Conservation (phyloP, 2,329 filamentous ascomycete genomes). For the Akanthomyces uredinophilus region DNA sequence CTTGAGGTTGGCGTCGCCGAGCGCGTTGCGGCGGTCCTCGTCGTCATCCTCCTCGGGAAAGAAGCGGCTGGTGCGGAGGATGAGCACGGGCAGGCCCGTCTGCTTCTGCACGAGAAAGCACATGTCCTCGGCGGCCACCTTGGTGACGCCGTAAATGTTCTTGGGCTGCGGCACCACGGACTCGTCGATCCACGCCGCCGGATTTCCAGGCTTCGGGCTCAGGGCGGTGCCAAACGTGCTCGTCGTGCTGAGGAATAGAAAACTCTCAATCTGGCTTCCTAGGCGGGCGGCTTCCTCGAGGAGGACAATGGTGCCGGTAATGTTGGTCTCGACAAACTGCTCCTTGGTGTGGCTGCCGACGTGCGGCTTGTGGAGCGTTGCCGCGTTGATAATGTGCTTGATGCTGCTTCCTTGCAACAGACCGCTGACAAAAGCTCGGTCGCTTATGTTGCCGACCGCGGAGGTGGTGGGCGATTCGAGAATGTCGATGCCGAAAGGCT, state of each 20-base stretch:
- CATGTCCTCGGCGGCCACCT: slow-evolving; percentile 43
- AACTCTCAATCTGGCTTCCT: slow-evolving; percentile 28
- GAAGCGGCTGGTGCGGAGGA: slow-evolving; percentile 44
- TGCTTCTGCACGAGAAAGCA: slow-evolving; percentile 38
- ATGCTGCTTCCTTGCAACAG: slow-evolving; percentile 30
- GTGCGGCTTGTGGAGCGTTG: slow-evolving; percentile 45
- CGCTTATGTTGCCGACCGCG: slow-evolving; percentile 32
- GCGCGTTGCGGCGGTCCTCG: slow-evolving; percentile 30
- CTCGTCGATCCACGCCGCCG: slow-evolving; percentile 42
- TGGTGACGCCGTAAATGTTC: slow-evolving; percentile 46
- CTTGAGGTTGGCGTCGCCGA: slow-evolving; percentile 41
- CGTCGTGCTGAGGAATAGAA: slow-evolving; percentile 42
- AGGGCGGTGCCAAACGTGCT: slow-evolving; percentile 40
- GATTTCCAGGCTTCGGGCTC: slow-evolving; percentile 28
- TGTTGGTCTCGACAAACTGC: slow-evolving; percentile 41
- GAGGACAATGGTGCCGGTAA: slow-evolving; percentile 37
- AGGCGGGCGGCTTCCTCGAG: slow-evolving; percentile 34
- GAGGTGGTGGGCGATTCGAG: slow-evolving; percentile 33
- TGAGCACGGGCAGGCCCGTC: slow-evolving; percentile 34
- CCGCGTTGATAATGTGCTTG: slow-evolving; percentile 38
- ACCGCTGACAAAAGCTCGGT: slow-evolving; percentile 28
- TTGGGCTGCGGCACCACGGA: slow-evolving; percentile 36
- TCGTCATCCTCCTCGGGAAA: slow-evolving; percentile 45
- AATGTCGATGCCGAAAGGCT: slow-evolving; percentile 40
- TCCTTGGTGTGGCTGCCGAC: slow-evolving; percentile 39